Base-by-base conservation (phyloP, 1,284 basidiomycete species). In the Ustilago sp. region DNA sequence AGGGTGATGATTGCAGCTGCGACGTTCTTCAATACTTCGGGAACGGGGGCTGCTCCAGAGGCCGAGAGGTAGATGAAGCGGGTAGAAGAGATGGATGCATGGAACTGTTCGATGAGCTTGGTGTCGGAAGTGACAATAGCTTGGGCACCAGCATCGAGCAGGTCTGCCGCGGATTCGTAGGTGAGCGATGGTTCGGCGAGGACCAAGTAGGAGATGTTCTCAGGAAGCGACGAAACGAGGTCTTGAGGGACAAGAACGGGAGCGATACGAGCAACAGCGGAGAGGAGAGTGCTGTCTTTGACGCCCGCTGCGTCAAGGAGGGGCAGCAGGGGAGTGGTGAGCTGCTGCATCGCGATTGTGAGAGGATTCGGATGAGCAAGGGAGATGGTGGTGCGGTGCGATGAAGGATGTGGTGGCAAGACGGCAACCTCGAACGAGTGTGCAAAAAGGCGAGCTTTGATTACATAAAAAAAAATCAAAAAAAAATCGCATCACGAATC, bases 141-240 rank as follows among this genome's bases (percentile, higher is more conserved):
- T 47, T 84, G 78, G 17, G 79, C 80, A 19, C 80, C 83, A 8
- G 65, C 65, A 59, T 84, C 81, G 62, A 84, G 75, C 23, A 83
- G 47, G 38, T 80, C 81, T 6, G 76, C 66, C 9, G 78, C 80
- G 4, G 59, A 63, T 32, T 80, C 79, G 63, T 76, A 74, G 58
- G 63, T 63, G 43, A 78, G 66, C 38, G 58, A 65, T 32, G 74
- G 68, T 8, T 62, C 43, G 11, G 70, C 67, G 15, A 77, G 69
- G 8, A 83, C 80, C 50, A 82, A 56, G 58, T 77, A 73, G 39
- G 80, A 47, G 38, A 69, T 32, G 32, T 64, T 45, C 47, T 57
- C 12, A 2, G 76, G 67, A 5, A 79, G 59, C 31, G 54, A 36
- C 19, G 61, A 53, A 34, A 72, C 55, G 51, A 78, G 64, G 23